Evolutionary conservation across 257 asterid genomes (phyloP).

Genomic region (Fraxinus excelsior): DNA sequence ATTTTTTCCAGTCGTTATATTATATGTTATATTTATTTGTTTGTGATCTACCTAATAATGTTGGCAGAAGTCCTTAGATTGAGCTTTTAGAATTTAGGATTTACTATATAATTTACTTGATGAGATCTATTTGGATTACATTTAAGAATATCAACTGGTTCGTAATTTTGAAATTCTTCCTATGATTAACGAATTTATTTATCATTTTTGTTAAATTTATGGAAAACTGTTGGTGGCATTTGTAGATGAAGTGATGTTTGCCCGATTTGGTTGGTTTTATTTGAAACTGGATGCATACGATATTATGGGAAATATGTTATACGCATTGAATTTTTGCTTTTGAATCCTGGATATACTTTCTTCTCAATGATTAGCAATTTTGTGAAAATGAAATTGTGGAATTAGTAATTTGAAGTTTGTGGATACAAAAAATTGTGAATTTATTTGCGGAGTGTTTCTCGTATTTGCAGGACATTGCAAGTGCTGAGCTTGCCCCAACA

Average conservation of each 20-base stretch:
- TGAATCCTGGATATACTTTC: no score
- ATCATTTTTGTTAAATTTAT: neutral
- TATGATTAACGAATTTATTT: neutral
- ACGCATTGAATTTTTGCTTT: no score
- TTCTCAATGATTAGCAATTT: no score
- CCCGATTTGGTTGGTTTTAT: neutral
- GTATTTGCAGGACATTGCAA: no score
- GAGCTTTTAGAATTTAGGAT: conserved; percentile 6
- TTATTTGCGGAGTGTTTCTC: no score
- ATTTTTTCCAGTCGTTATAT: neutral
- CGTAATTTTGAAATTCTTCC: neutral
- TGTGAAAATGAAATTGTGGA: no score
- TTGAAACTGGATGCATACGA: neutral
- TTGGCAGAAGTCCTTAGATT: conserved; percentile 6
- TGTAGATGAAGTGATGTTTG: neutral
- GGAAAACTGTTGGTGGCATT: neutral
- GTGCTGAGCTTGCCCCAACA: no score
- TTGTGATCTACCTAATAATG: conserved; percentile 2
- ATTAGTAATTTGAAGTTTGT: no score
- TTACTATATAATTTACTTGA: neutral
- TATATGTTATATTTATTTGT: neutral
- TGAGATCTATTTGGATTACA: neutral
- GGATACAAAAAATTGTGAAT: no score
- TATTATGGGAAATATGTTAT: no score
- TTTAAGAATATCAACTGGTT: neutral